These are phyloP conservation scores for Telfairia occidentalis DNA, from an alignment of 331 rosid genomes.

Conservation along the genomic window DNA sequence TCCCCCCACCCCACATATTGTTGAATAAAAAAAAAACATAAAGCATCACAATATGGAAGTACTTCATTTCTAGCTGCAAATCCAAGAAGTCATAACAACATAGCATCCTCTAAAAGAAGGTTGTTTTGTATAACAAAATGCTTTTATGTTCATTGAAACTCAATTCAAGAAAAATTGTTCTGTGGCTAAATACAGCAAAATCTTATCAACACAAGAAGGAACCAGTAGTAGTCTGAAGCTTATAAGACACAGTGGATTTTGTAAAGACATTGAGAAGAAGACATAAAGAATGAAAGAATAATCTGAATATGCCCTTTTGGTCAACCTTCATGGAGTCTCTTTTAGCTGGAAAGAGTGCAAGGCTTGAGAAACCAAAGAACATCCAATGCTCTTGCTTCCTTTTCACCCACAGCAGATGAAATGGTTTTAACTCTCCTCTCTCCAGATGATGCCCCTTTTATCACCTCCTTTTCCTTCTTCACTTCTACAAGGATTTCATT, in stretches of 20 bases:
- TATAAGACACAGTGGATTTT: background rate
- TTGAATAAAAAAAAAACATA: no score
- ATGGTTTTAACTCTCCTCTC: slow-evolving; percentile 28
- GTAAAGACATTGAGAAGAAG: background rate
- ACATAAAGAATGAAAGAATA: slow-evolving; percentile 8
- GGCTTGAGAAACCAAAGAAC: slow-evolving; percentile 96
- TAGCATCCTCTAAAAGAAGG: background rate
- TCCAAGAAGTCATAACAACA: background rate
- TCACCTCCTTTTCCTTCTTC: slow-evolving; percentile 34
- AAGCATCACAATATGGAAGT: no score
- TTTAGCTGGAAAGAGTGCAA: slow-evolving; percentile 50
- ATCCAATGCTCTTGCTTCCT: slow-evolving; percentile 64
- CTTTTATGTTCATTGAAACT: background rate
- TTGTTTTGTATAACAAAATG: background rate
- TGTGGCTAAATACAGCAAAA: background rate
- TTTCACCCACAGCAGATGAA: slow-evolving; percentile 33
- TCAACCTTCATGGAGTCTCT: background rate
- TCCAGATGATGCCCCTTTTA: slow-evolving; percentile 23
- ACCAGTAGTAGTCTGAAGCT: background rate
- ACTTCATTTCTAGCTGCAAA: background rate
- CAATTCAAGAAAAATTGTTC: background rate
- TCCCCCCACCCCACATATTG: no score
- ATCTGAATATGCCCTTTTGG: background rate
- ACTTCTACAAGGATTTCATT: slow-evolving; percentile 44
- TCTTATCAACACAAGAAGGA: slow-evolving; percentile 1